phyloP scores from a whole-genome alignment of 1,284 basidiomycete species.

The Cryptococcus maquisensis region DNA sequence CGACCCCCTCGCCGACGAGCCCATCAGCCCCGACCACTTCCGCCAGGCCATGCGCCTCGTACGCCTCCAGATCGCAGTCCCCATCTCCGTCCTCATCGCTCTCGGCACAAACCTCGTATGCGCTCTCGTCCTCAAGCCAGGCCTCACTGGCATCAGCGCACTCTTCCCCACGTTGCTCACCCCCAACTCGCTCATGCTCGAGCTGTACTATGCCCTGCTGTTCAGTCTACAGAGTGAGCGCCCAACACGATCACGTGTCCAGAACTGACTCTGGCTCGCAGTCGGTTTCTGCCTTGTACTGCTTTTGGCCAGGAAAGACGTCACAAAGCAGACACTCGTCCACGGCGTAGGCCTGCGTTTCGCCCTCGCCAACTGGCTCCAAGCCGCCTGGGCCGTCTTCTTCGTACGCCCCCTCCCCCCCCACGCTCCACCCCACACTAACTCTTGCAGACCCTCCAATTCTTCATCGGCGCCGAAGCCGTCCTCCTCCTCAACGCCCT shows the following conservation, averaged over 20 bases:
- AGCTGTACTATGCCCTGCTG: conserved; percentile 58
- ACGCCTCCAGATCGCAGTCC: conserved; percentile 70
- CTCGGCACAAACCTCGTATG: conserved; percentile 43
- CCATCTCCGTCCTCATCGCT: conserved; percentile 55
- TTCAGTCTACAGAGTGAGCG: conserved; percentile 43
- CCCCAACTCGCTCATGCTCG: conserved; percentile 62
- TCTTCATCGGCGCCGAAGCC: conserved; percentile 44
- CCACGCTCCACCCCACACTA: not conserved
- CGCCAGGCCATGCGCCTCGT: conserved; percentile 42
- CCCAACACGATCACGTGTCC: not conserved
- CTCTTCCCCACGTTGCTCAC: conserved; percentile 68
- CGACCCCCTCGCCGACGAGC: conserved; percentile 32
- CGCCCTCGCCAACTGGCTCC: conserved; percentile 73
- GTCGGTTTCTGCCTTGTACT: conserved; percentile 77
- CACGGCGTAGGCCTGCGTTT: conserved; percentile 73
- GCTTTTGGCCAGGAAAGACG: conserved; percentile 63
- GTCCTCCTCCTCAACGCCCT: conserved; percentile 43
- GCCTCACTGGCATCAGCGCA: conserved; percentile 53
- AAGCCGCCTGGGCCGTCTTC: conserved; percentile 76
- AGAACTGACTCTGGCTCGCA: conserved; percentile 40
- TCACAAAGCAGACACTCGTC: conserved; percentile 70
- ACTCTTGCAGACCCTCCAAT: conserved; percentile 38
- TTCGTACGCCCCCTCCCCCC: conserved; percentile 57
- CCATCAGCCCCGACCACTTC: conserved; percentile 43
- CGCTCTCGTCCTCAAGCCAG: conserved; percentile 44